Evolutionary conservation across 2,329 filamentous ascomycete species (phyloP).

Genomic region (Neodidymelliopsis sp.): DNA sequence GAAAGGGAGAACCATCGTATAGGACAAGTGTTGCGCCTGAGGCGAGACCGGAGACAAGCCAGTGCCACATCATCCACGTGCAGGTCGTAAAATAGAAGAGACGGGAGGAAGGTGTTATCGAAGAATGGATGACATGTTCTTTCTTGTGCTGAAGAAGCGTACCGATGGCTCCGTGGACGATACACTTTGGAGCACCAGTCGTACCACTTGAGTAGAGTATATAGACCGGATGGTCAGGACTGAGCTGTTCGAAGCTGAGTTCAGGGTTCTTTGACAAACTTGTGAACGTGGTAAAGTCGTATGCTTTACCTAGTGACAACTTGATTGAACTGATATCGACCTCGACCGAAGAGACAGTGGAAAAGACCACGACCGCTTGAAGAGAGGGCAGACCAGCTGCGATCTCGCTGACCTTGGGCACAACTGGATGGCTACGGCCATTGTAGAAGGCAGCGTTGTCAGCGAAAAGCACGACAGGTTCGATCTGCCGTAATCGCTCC

Average conservation of each 20-base stretch:
- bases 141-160: constrained; percentile 97
- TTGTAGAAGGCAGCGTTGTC: constrained; percentile 93
- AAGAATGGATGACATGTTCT: constrained; percentile 87
- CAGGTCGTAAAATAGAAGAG: constrained; percentile 95
- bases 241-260: constrained; percentile 74
- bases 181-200: constrained; percentile 86
- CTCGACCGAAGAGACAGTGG: constrained; percentile 62
- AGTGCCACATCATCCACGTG: constrained; percentile 99
- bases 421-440: constrained; percentile 83
- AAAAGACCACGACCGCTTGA: constrained; percentile 75
- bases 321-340: constrained; percentile 52
- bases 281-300: constrained; percentile 47
- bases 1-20: constrained; percentile 92
- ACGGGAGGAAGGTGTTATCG: constrained; percentile 73
- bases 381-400: constrained; percentile 71
- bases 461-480: constrained; percentile 81
- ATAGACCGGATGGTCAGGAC: constrained; percentile 87
- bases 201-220: constrained; percentile 95
- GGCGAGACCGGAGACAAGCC: constrained; percentile 86
- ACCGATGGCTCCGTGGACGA: constrained; percentile 89
- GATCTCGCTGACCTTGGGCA: constrained; percentile 81
- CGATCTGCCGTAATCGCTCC: constrained; percentile 85
- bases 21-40: constrained; percentile 83
- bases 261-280: constrained; percentile 49
- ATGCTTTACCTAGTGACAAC: constrained; percentile 41